Evolutionary conservation across 139 green algal species (phyloP).

Genomic region (Chlamydomonas urium): DNA sequence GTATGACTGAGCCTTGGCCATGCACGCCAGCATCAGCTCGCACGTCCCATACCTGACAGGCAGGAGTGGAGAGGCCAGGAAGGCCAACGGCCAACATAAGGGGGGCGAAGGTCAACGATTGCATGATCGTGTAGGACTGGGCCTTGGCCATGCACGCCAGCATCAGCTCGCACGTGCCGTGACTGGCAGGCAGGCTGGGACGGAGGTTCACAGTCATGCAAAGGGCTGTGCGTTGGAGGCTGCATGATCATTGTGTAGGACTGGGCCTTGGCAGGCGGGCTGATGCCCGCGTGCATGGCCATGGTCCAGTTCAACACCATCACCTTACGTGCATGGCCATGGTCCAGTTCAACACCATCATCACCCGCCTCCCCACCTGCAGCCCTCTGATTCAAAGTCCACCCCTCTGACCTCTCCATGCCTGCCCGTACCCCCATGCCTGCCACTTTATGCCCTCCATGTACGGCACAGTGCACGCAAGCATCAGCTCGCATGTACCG

Average conservation of each 20-base stretch:
- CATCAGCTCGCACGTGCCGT: constrained; percentile 79
- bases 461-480: constrained; percentile 79
- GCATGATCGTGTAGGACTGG: constrained; percentile 41
- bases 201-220: neutral
- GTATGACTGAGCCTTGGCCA: constrained; percentile 58
- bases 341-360: too few species aligned
- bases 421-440: too few species aligned
- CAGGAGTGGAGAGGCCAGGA: neutral
- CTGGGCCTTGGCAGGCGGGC: constrained; percentile 41
- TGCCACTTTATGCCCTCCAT: too few species aligned
- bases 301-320: too few species aligned
- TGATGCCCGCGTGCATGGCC: neutral
- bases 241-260: constrained; percentile 39
- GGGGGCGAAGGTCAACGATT: neutral
- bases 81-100: neutral
- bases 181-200: neutral
- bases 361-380: too few species aligned
- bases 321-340: too few species aligned
- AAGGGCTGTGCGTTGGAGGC: neutral
- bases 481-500: constrained; percentile 90
- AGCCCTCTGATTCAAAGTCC: too few species aligned
- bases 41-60: constrained; percentile 51
- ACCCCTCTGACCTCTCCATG: too few species aligned
- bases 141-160: constrained; percentile 78
- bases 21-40: constrained; percentile 86